Evolutionary conservation across 768 basidiomycete species (phyloP), one percentile per base, ranked within the genome.

Genomic region (Roridomyces roridus): DNA sequence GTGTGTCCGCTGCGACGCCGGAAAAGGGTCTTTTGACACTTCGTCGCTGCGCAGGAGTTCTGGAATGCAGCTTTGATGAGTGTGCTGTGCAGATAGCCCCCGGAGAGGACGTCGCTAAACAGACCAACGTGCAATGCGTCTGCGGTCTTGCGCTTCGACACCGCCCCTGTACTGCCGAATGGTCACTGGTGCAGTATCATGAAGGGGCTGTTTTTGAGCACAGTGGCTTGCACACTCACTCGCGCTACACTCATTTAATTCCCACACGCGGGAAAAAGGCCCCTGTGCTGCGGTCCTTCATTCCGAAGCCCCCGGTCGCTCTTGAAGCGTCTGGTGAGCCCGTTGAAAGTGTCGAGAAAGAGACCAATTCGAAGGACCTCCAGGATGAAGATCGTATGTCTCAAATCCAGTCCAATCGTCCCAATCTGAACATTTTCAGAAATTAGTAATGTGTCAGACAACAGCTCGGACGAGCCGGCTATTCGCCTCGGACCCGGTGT

Each of bases 121-220:
- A 56, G 44, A 5, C 29, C 10, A 15, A 39, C 21, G 39, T 21
- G 11, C 21, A 10, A 20, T 50, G 55, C 29, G 18, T n/a, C 21
- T 56, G 55, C 24, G 55, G 55, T 14, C n/a, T 34, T 1, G 18
- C 36, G 40, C 41, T 56, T 14, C 29, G 31, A 6, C 31, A 49
- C 20, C 35, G 39, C 7, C 1, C 40, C 7, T 56, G 55, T 31
- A 21, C 39, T n/a, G 55, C 43, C 21, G 26, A 48, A 20, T 56
- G 55, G 55, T 48, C 55, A 4, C 37, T 56, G 8, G 34, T 40
- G 29, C 17, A 42, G 18, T 56, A 48, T 28, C 37, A 29, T 20
- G 41, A 40, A 7, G 55, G 55, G 4, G 46, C 55, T 20, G 12
- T 56, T 40, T 56, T 47, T 15, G 47, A 56, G 42, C 40, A 56